phyloP scores from a whole-genome alignment of 164 flowering plant species.

The Cinnamomum chago region DNA sequence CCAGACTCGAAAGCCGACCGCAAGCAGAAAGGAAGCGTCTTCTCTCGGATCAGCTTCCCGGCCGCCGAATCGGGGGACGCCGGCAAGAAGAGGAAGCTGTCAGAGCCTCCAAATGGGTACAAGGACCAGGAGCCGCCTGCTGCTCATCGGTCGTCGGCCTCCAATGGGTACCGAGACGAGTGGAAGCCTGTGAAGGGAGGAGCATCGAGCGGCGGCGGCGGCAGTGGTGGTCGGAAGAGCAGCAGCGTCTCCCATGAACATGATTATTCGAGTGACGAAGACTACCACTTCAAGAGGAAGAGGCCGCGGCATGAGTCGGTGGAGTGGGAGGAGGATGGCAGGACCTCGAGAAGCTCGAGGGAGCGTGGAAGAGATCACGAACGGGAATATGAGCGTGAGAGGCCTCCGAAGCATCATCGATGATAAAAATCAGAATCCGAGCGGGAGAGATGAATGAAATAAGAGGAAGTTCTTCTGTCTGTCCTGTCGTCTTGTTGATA shows the following conservation, averaged over 20 bases:
- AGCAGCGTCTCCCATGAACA: constrained; percentile 23
- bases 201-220: not conserved
- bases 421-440: not conserved
- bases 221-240: not conserved
- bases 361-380: constrained; percentile 34
- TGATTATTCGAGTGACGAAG: constrained; percentile 71
- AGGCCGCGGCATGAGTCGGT: constrained; percentile 63
- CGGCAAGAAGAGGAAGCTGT: constrained; percentile 45
- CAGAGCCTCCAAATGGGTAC: constrained; percentile 16
- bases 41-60: constrained; percentile 87
- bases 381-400: constrained; percentile 9
- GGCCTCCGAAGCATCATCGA: constrained; percentile 8
- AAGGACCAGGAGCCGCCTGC: constrained; percentile 11
- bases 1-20: constrained; percentile 16
- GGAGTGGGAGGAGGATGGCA: constrained; percentile 39
- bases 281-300: constrained; percentile 71
- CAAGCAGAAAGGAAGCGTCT: constrained; percentile 69
- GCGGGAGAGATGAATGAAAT: not conserved
- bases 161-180: constrained; percentile 47
- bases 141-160: constrained; percentile 14
- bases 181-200: constrained; percentile 16
- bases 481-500: not conserved
- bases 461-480: not conserved
- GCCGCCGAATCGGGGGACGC: constrained; percentile 21
- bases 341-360: constrained; percentile 41